Evolutionary conservation across 2,329 filamentous ascomycete species (phyloP), one percentile per base, ranked within the genome.

Genomic region (Fusarium nodosum): DNA sequence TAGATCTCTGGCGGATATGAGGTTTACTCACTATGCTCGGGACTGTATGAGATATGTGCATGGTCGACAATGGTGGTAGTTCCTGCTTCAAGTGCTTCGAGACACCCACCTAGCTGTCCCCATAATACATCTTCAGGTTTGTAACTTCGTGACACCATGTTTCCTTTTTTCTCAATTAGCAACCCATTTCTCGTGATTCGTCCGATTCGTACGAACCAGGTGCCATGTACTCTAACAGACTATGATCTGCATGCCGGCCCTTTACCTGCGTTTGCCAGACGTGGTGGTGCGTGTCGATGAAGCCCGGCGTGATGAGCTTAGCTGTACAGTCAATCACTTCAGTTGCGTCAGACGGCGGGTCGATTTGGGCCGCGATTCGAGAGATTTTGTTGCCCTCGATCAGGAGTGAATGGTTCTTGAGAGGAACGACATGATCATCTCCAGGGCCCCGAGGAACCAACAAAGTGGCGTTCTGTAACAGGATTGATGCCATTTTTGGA

Each of bases 241-340:
- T 45, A 8, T 64, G 60, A 11, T 64, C 33, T 0, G 59, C 44
- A 2, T 64, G 59, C 7, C 60, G 33, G 3, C 60, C 60, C 7
- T 64, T 64, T 2, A 58, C 16, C 7, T 64, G 59, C 1, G 60
- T 64, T 34, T 64, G 60, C 60, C 60, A 64, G 7, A 64, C 51
- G 50, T 64, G 60, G 11, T 64, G 60, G 4, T 64, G 60, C 24
- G 60, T 64, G 7, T 64, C 60, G 1, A 64, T 28, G 26, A 64
- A 64, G 2, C 59, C 59, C 0, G 60, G 60, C 0, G 60, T 45
- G 2, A 64, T 36, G 0, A 64, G 36, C 9, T 64, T 64, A 5
- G 18, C 16, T 0, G 59, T 46, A 16, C 60, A 64, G 7, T 64
- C 60, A 2, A 64, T 24, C 2, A 64, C 12, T 28, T 64, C 38